Evolutionary conservation across 345 rosid species (phyloP).

Genomic region (Lepidium aucheri): DNA sequence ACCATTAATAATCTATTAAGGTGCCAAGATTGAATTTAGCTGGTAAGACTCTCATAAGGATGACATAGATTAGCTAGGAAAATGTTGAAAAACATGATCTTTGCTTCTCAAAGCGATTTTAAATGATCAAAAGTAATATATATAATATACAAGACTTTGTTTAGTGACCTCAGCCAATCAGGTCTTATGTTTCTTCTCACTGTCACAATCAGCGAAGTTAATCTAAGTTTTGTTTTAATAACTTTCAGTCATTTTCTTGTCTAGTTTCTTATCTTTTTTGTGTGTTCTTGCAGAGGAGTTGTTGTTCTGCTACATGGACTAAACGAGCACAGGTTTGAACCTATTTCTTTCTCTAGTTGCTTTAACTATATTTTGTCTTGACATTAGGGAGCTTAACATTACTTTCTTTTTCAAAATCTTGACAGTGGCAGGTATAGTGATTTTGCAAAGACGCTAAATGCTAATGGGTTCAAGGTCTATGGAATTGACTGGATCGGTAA

Average conservation of each 20-base stretch:
- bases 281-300: conserved; percentile 58
- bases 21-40: conserved; percentile 1
- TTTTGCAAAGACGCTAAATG: conserved; percentile 79
- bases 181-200: neutral
- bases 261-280: neutral
- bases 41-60: neutral
- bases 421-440: conserved; percentile 76
- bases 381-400: neutral
- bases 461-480: conserved; percentile 77
- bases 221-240: neutral
- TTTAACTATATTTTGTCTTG: neutral
- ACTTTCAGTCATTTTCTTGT: neutral
- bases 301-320: conserved; percentile 77
- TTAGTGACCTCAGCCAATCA: neutral
- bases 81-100: neutral
- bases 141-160: neutral
- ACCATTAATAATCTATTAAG: neutral
- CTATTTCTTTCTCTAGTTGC: neutral
- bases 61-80: conserved; percentile 6
- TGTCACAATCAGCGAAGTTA: neutral
- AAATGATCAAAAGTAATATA: neutral
- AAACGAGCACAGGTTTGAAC: conserved; percentile 81
- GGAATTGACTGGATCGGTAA: conserved; percentile 97
- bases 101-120: neutral
- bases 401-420: neutral